Conservation (phyloP, 2,329 filamentous ascomycete species). For the Pestalotiopsis sp. region DNA sequence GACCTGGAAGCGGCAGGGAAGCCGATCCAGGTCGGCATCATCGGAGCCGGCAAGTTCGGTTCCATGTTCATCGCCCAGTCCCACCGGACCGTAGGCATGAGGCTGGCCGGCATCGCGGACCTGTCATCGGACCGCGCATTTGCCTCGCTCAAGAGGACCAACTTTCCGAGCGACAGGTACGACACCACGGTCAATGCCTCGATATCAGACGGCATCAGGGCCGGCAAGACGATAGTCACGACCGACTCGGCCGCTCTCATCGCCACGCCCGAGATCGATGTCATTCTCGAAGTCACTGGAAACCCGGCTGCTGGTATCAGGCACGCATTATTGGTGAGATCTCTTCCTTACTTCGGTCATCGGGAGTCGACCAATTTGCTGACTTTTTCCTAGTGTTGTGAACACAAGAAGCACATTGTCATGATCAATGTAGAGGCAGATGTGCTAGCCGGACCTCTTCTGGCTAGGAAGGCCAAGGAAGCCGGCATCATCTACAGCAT, state of each 20-base stretch:
- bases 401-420: slow-evolving; percentile 51
- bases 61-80: slow-evolving; percentile 50
- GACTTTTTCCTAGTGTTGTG: slow-evolving; percentile 33
- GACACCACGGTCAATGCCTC: slow-evolving; percentile 35
- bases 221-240: slow-evolving; percentile 43
- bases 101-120: slow-evolving; percentile 45
- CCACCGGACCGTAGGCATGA: slow-evolving; percentile 42
- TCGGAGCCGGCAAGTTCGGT: slow-evolving; percentile 48
- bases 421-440: slow-evolving; percentile 51
- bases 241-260: slow-evolving; percentile 44
- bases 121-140: slow-evolving; percentile 42
- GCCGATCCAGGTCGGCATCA: slow-evolving; percentile 44
- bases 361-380: not conserved
- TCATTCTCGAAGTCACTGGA: slow-evolving; percentile 46
- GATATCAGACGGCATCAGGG: slow-evolving; percentile 40
- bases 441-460: slow-evolving; percentile 42
- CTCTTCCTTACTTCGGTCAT: not conserved
- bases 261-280: slow-evolving; percentile 43
- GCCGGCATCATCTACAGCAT: slow-evolving; percentile 50
- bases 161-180: slow-evolving; percentile 40
- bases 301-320: slow-evolving; percentile 44
- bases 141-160: slow-evolving; percentile 41
- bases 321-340: slow-evolving; percentile 36
- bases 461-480: slow-evolving; percentile 43
- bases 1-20: slow-evolving; percentile 40